Evolutionary conservation across 106 monocot genomes (phyloP), one percentile per base, ranked within the genome.

Genomic region (Dioscorea dumetorum): DNA sequence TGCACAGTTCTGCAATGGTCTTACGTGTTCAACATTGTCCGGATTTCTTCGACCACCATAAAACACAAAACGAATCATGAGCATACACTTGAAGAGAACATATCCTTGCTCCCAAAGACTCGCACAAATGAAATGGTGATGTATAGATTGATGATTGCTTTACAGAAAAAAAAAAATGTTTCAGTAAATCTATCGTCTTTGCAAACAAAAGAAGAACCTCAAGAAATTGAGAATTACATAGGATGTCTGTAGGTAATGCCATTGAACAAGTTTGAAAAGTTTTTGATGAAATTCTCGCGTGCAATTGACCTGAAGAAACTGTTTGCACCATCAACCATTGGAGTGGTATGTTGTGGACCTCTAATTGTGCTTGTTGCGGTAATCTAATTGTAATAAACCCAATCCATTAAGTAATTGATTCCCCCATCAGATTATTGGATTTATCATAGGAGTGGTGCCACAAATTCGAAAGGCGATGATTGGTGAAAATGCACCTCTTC

Each of bases 401-500:
- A 18, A 16, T 54, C 5, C 5, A 54, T 5, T 54, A 5, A 18
- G 51, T 49, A 32, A 12, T 49, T 24, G 33, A 22, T 32, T 62
- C 18, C 23, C 12, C 31, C 49, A 13, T 64, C 60, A 91, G 91
- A 84, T 91, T 28, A 41, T 82, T 61, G 91, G 91, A 5, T 91
- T 91, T 58, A 12, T 65, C 31, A 58, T 91, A 77, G 91, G 87
- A 80, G 77, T 80, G 20, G 64, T 82, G 33, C 82, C 87, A 57
- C 82, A 31, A 28, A 53, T 87, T 19, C 81, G 80, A 57, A 79
- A 80, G 22, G 48, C 73, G 53, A 5, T 91, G 20, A 80, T 91
- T 6, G 87, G 82, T 34, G 84, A 88, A 75, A 59, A 19, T 73
- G 91, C 91, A 60, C 87, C 91, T 70, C 87, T 91, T 61, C 87